Conservation (phyloP, 2,329 filamentous ascomycete genomes). For the Akanthomyces lecanii region DNA sequence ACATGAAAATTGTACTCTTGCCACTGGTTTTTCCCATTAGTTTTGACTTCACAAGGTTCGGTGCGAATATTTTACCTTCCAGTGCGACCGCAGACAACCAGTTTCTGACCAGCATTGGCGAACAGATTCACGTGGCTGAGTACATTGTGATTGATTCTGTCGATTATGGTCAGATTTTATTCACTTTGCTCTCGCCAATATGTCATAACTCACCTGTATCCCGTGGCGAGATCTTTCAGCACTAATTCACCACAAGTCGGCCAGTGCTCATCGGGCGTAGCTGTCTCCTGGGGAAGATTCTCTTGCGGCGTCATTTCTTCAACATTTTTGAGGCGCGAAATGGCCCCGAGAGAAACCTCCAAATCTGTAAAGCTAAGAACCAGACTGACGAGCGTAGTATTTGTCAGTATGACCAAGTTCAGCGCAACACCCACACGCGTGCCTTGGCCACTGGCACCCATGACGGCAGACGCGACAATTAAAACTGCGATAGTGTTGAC, state of each 20-base stretch:
- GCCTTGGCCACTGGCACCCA: constrained; percentile 16
- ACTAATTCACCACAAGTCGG: constrained; percentile 20
- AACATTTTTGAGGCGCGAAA: constrained; percentile 21
- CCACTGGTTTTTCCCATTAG: constrained; percentile 22
- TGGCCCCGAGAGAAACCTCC: constrained; percentile 25
- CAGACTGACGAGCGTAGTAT: constrained; percentile 22
- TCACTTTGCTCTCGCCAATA: background rate
- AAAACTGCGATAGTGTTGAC: constrained; percentile 31
- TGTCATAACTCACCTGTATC: constrained; percentile 20
- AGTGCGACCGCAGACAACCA: constrained; percentile 25
- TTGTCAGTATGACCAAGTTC: constrained; percentile 25
- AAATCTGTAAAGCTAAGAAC: constrained; percentile 23
- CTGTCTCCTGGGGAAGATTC: constrained; percentile 11
- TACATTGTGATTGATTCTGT: constrained; percentile 15
- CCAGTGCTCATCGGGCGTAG: constrained; percentile 19
- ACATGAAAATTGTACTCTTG: constrained; percentile 25
- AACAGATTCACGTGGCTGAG: constrained; percentile 20
- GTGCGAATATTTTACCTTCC: constrained; percentile 21
- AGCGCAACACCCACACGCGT: constrained; percentile 24
- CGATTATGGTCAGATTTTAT: background rate
- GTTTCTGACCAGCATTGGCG: constrained; percentile 21
- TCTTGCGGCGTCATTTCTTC: constrained; percentile 20
- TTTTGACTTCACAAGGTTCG: constrained; percentile 13
- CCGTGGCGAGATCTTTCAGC: constrained; percentile 18
- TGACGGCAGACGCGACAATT: constrained; percentile 33